phyloP scores from a whole-genome alignment of 805 yeast genomes.

The Wickerhamiella qilinensis region DNA sequence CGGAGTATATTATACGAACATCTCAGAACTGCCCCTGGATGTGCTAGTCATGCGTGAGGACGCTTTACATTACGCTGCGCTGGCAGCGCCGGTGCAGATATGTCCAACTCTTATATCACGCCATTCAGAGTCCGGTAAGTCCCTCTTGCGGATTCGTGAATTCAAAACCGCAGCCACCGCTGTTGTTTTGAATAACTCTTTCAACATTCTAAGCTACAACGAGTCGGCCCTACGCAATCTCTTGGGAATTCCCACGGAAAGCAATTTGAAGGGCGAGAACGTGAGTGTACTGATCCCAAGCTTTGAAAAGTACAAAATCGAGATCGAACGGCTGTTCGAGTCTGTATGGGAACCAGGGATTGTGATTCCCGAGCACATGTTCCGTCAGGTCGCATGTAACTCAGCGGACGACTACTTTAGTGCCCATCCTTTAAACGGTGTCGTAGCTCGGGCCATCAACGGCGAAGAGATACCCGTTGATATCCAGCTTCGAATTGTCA shows the following conservation, averaged over 20 bases:
- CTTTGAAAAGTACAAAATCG: slow-evolving; percentile 24
- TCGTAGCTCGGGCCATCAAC: slow-evolving; percentile 47
- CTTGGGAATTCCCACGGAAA: slow-evolving; percentile 7
- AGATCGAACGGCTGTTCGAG: slow-evolving; percentile 25
- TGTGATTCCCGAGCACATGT: slow-evolving; percentile 82
- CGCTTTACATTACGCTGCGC: neutral
- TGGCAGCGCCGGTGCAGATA: neutral
- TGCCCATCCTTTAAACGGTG: slow-evolving; percentile 7
- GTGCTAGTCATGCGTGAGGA: neutral
- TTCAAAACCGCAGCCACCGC: slow-evolving; percentile 8
- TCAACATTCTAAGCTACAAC: slow-evolving; percentile 31
- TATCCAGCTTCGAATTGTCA: slow-evolving; percentile 61
- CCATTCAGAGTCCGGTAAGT: neutral
- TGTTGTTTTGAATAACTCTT: slow-evolving; percentile 25
- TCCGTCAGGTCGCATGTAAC: slow-evolving; percentile 36
- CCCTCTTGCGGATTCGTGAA: slow-evolving; percentile 1
- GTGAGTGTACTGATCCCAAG: slow-evolving; percentile 13
- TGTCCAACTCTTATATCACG: neutral
- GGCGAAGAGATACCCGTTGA: slow-evolving; percentile 55
- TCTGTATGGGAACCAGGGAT: slow-evolving; percentile 35
- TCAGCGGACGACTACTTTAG: slow-evolving; percentile 23
- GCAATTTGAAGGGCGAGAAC: slow-evolving; percentile 5
- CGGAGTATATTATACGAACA: neutral
- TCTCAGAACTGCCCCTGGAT: neutral
- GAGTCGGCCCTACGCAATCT: slow-evolving; percentile 9